A percentile compares a stretch with the other conserved stretches of the same genome.
These are phyloP conservation scores for Mycena maculata DNA, from an alignment of 768 basidiomycete genomes.

Conservation along the genomic window DNA sequence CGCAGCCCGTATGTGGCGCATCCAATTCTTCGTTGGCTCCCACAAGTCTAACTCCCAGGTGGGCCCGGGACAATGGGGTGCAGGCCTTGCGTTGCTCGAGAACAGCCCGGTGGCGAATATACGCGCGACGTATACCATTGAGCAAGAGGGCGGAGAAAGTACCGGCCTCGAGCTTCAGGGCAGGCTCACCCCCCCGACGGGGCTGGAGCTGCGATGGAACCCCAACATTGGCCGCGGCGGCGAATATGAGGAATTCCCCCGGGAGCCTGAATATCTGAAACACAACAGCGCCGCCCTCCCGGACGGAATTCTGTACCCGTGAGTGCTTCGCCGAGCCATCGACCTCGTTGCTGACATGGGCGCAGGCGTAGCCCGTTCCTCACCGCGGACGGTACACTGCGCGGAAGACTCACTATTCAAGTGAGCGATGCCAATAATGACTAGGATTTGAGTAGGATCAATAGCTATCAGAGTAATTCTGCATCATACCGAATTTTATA, in stretches of 20 bases:
- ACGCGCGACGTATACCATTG: not conserved
- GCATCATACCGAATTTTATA: too few species aligned
- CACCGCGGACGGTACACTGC: conserved; percentile 27
- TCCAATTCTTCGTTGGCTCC: not conserved
- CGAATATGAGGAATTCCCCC: too few species aligned
- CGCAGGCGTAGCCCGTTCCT: conserved; percentile 30
- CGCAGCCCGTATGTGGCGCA: not conserved
- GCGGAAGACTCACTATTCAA: conserved; percentile 29
- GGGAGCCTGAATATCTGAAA: too few species aligned
- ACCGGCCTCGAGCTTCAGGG: conserved; percentile 19
- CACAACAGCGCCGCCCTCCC: conserved; percentile 21
- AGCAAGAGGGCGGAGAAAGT: not conserved
- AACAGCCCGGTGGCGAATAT: not conserved
- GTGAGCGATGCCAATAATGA: conserved; percentile 23
- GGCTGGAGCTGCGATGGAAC: not conserved
- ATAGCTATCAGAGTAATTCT: too few species aligned
- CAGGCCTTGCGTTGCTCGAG: not conserved
- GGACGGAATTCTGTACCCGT: conserved; percentile 33
- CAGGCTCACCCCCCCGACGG: conserved; percentile 1
- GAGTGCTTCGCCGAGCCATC: not conserved
- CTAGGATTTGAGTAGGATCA: too few species aligned
- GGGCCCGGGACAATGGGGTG: not conserved
- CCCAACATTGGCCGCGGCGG: too few species aligned
- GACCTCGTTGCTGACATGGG: conserved; percentile 1
- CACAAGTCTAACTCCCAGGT: too few species aligned